Conservation (phyloP, 305 asterid genomes). For the Fraxinus paxiana region DNA sequence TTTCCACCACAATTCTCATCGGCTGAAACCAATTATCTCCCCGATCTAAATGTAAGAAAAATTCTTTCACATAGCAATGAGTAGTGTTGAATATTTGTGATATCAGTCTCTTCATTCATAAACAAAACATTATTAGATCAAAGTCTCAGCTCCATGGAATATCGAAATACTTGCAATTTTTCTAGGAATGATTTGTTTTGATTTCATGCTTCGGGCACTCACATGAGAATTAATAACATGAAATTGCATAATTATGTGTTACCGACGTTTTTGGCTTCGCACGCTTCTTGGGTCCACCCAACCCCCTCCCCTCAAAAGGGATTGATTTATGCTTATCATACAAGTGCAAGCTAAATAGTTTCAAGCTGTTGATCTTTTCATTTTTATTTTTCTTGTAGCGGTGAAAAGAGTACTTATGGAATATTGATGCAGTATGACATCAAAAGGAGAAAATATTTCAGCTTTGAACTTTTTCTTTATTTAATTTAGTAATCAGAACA, state of each 20-base stretch:
- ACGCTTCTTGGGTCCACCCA: neutral
- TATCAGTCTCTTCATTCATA: neutral
- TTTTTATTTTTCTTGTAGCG: neutral
- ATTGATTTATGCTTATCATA: neutral
- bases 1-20: neutral
- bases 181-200: neutral
- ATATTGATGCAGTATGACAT: neutral
- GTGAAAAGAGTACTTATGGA: neutral
- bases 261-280: neutral
- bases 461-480: neutral
- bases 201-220: neutral
- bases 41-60: conserved; percentile 5
- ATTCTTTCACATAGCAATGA: neutral
- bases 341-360: neutral
- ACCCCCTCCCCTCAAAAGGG: neutral
- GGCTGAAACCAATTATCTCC: conserved; percentile 2
- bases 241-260: neutral
- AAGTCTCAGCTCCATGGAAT: neutral
- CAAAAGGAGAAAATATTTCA: neutral
- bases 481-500: neutral
- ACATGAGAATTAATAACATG: neutral
- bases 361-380: neutral
- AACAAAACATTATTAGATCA: neutral
- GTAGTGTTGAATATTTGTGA: neutral
- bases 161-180: neutral